Percentiles rank a stretch among this genome's conserved stretches.
These are phyloP conservation scores for Rhodotorula sp. DNA, from an alignment of 1,284 basidiomycete species.

Conservation along the genomic window DNA sequence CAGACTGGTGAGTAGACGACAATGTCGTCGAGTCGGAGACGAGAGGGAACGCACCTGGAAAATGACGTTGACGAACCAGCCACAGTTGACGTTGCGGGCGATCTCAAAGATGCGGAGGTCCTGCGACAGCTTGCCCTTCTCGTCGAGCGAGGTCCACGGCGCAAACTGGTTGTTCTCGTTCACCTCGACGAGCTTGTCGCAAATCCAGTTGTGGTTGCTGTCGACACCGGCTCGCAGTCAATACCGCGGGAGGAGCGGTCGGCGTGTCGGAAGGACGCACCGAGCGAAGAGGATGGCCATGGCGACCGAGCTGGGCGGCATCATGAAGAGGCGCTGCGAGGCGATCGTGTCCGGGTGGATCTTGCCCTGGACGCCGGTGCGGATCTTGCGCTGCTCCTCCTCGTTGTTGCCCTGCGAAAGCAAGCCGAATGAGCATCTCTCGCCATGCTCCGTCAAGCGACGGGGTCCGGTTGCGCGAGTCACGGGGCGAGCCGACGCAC, in stretches of 20 bases:
- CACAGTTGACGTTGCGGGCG: slow-evolving; percentile 66
- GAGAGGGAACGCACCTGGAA: slow-evolving; percentile 6
- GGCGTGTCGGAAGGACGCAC: slow-evolving; percentile 9
- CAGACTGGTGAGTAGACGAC: background rate
- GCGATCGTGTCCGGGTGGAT: slow-evolving; percentile 70
- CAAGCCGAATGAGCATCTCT: background rate
- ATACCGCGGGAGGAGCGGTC: slow-evolving; percentile 1
- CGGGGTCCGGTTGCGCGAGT: too few relatives aligned
- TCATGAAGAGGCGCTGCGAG: slow-evolving; percentile 66
- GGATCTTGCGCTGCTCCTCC: slow-evolving; percentile 58
- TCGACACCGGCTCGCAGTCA: slow-evolving; percentile 4
- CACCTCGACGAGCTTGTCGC: slow-evolving; percentile 66
- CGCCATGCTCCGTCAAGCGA: too few relatives aligned
- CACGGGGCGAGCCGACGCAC: slow-evolving; percentile 1
- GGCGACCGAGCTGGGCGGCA: slow-evolving; percentile 71
- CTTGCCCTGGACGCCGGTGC: slow-evolving; percentile 61
- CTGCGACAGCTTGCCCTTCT: slow-evolving; percentile 52
- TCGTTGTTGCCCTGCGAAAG: slow-evolving; percentile 57
- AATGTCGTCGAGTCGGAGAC: background rate
- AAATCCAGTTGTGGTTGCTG: slow-evolving; percentile 71
- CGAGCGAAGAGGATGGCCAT: slow-evolving; percentile 68
- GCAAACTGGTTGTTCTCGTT: slow-evolving; percentile 60
- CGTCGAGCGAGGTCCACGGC: slow-evolving; percentile 52
- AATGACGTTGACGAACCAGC: slow-evolving; percentile 27
- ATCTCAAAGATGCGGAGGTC: slow-evolving; percentile 72